Conservation (phyloP, 208 protist genomes). For the Leishmania amazonensis region DNA sequence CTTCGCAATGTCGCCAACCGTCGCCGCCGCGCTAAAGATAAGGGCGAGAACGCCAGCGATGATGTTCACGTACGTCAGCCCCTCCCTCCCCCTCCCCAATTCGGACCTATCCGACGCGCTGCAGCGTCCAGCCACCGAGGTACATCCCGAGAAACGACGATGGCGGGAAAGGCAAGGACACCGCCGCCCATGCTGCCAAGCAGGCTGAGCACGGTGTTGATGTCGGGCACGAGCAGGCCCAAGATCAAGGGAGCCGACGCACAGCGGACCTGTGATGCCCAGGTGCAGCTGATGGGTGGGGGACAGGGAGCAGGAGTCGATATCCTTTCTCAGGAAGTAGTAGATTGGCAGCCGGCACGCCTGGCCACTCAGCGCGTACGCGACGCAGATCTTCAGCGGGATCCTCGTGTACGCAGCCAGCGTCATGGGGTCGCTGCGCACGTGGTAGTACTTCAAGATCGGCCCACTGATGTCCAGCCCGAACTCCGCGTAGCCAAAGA, state of each 20-base stretch:
- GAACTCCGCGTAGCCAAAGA: constrained; percentile 74
- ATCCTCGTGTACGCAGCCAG: constrained; percentile 54
- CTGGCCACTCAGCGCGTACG: constrained; percentile 49
- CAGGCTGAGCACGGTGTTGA: constrained; percentile 72
- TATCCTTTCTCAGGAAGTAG: constrained; percentile 31
- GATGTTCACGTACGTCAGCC: constrained; percentile 46
- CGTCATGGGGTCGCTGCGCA: constrained; percentile 41
- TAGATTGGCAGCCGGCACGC: constrained; percentile 46
- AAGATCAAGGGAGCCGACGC: constrained; percentile 37
- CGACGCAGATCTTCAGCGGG: constrained; percentile 55
- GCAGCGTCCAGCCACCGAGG: constrained; percentile 43
- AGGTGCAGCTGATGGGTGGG: constrained; percentile 34
- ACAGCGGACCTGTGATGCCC: constrained; percentile 31
- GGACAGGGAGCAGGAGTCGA: constrained; percentile 27
- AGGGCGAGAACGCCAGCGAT: constrained; percentile 56
- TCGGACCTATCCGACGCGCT: constrained; percentile 33
- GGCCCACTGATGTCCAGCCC: constrained; percentile 33
- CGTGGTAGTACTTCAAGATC: constrained; percentile 40
- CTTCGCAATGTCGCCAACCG: constrained; percentile 39
- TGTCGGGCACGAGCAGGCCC: constrained; percentile 64
- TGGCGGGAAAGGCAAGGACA: constrained; percentile 64
- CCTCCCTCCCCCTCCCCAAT: not conserved
- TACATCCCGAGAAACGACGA: constrained; percentile 61
- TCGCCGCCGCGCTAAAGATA: constrained; percentile 55
- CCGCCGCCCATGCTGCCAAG: constrained; percentile 62